These are phyloP conservation scores for Candida sojae DNA, from an alignment of 1,139 yeast genomes.

Conservation along the genomic window DNA sequence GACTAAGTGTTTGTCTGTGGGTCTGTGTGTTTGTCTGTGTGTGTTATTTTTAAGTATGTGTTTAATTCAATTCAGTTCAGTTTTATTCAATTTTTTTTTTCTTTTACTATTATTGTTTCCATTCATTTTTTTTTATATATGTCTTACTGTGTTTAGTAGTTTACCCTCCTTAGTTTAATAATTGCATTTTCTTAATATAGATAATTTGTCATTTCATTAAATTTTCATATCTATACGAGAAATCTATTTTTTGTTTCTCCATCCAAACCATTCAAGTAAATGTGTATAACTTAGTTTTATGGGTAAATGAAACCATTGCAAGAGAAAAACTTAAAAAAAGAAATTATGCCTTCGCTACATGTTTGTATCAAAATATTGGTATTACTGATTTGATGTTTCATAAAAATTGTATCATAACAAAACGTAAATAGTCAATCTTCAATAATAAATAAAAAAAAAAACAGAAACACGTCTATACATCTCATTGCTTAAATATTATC, in stretches of 20 bases:
- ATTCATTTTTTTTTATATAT: not conserved
- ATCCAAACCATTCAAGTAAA: too few species aligned
- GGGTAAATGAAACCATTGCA: too few species aligned
- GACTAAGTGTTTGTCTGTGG: not conserved
- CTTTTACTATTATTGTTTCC: not conserved
- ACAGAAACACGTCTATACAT: not conserved
- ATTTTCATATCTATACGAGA: too few species aligned
- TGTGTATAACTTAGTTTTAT: too few species aligned
- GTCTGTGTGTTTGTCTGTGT: constrained; percentile 1
- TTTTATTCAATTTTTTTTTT: not conserved
- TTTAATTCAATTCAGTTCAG: constrained; percentile 1
- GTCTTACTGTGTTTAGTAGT: not conserved
- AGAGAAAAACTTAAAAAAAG: too few species aligned
- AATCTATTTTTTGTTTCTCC: too few species aligned
- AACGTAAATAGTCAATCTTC: constrained; percentile 4
- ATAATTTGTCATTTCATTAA: not conserved
- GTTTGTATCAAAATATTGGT: too few species aligned
- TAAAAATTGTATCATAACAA: constrained; percentile 1
- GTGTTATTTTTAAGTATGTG: not conserved
- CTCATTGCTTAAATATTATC: not conserved
- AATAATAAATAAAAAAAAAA: not conserved
- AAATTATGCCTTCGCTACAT: too few species aligned
- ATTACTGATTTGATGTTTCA: not conserved
- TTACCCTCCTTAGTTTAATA: not conserved
- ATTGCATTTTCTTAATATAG: constrained; percentile 1